A percentile compares a stretch with the other conserved stretches of the same genome.
These are phyloP conservation scores for Marchantia paleacea DNA, from an alignment of 225 moss, liverwort and hornwort species.

Conservation along the genomic window DNA sequence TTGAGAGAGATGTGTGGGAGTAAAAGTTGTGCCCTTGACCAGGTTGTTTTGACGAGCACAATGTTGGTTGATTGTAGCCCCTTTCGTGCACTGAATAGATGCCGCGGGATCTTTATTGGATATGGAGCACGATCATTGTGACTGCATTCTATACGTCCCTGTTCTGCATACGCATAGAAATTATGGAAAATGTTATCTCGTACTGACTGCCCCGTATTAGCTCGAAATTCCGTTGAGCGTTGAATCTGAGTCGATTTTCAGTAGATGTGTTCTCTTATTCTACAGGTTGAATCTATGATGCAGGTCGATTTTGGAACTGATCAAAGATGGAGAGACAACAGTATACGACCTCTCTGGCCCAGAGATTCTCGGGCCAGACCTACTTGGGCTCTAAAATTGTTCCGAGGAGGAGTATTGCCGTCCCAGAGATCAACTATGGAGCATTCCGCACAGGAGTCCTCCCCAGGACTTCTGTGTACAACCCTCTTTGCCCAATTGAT, in stretches of 20 bases:
- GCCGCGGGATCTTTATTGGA: no score
- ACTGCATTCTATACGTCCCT: no score
- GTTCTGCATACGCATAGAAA: no score
- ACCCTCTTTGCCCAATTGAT: constrained; percentile 47
- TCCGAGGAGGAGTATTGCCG: constrained; percentile 30
- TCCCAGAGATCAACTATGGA: constrained; percentile 31
- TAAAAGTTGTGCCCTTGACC: no score
- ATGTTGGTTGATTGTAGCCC: no score
- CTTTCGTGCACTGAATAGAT: no score
- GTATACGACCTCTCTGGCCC: constrained; percentile 36
- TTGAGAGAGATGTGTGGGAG: no score
- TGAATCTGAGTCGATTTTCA: background rate
- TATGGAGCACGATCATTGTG: no score
- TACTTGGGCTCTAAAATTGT: constrained; percentile 50
- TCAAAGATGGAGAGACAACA: constrained; percentile 38
- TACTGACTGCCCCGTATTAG: background rate
- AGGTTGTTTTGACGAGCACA: no score
- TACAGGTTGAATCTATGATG: background rate
- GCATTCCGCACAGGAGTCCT: constrained; percentile 17
- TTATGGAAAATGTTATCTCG: no score
- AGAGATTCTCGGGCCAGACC: constrained; percentile 44
- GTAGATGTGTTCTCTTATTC: background rate
- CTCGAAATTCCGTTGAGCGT: no score
- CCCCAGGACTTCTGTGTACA: constrained; percentile 40
- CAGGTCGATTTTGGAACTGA: constrained; percentile 12